A percentile compares a stretch with the other conserved stretches of the same genome.
Conservation (phyloP, 1,284 basidiomycete species). For the Melampsora occidentalis region DNA sequence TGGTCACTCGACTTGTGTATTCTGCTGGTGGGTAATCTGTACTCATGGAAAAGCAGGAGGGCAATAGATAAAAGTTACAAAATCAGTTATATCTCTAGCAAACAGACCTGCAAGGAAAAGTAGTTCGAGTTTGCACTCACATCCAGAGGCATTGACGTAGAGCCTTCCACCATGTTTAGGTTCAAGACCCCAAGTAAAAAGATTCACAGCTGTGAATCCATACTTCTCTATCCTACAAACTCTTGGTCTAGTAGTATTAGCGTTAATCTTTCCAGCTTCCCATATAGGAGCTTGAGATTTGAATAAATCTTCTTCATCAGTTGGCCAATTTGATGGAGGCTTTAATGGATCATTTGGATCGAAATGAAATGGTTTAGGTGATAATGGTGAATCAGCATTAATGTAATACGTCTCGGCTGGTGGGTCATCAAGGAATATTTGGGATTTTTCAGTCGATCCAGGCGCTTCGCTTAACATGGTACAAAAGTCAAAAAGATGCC, state of each 20-base stretch:
- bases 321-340: slow-evolving; percentile 10
- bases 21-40: slow-evolving; percentile 21
- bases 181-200: slow-evolving; percentile 24
- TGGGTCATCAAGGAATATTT: not conserved
- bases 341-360: slow-evolving; percentile 11
- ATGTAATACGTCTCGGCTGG: slow-evolving; percentile 28
- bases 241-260: slow-evolving; percentile 21
- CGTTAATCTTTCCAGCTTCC: slow-evolving; percentile 33
- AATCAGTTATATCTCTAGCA: not conserved
- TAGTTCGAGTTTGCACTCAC: slow-evolving; percentile 1
- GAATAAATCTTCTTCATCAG: slow-evolving; percentile 20
- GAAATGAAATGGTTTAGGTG: slow-evolving; percentile 20
- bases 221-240: slow-evolving; percentile 19
- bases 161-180: slow-evolving; percentile 28
- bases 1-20: slow-evolving; percentile 12
- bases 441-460: slow-evolving; percentile 8
- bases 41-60: not conserved
- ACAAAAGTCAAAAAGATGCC: slow-evolving; percentile 36
- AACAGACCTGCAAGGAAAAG: not conserved
- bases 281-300: slow-evolving; percentile 21
- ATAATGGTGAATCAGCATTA: slow-evolving; percentile 22
- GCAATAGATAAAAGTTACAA: not conserved
- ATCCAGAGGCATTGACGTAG: slow-evolving; percentile 33
- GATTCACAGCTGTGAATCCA: slow-evolving; percentile 20
- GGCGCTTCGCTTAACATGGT: slow-evolving; percentile 25